Percentiles rank a stretch among this genome's conserved stretches.
Conservation (phyloP, 2,329 filamentous ascomycete genomes). For the Pseudogymnoascus sp. region DNA sequence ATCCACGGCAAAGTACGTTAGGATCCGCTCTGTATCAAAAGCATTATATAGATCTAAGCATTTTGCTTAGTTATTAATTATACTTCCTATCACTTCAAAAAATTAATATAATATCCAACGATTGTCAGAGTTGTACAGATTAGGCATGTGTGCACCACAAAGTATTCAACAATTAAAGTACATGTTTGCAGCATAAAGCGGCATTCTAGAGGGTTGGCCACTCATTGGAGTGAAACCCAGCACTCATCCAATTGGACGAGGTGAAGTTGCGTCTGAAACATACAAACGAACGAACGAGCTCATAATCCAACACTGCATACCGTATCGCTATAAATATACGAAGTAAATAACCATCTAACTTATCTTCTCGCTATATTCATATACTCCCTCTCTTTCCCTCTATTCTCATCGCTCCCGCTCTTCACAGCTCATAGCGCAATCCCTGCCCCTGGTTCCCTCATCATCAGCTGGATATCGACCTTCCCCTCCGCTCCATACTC, state of each 20-base stretch:
- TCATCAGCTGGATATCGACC: background rate
- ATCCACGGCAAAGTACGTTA: background rate
- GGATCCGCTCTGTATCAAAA: background rate
- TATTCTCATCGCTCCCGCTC: too few species aligned
- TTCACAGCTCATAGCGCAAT: background rate
- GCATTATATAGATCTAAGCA: background rate
- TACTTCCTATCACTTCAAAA: conserved; percentile 17
- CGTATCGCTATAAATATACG: background rate
- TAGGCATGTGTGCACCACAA: background rate
- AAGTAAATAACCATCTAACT: background rate
- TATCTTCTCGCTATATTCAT: background rate
- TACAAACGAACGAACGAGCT: background rate
- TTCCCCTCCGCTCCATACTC: background rate
- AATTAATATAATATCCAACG: background rate
- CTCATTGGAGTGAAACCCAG: background rate
- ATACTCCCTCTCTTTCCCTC: background rate
- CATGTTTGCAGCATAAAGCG: background rate
- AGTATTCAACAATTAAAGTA: background rate
- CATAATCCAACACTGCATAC: background rate
- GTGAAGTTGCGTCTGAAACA: conserved; percentile 31
- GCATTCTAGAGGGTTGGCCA: background rate
- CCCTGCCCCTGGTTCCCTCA: conserved; percentile 5
- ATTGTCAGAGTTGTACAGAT: background rate
- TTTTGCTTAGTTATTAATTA: background rate
- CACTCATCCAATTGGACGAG: background rate